A percentile compares a stretch with the other conserved stretches of the same genome.
These are phyloP conservation scores for Naganishia vaughanmartiniae DNA, from an alignment of 768 basidiomycete species.

Conservation along the genomic window DNA sequence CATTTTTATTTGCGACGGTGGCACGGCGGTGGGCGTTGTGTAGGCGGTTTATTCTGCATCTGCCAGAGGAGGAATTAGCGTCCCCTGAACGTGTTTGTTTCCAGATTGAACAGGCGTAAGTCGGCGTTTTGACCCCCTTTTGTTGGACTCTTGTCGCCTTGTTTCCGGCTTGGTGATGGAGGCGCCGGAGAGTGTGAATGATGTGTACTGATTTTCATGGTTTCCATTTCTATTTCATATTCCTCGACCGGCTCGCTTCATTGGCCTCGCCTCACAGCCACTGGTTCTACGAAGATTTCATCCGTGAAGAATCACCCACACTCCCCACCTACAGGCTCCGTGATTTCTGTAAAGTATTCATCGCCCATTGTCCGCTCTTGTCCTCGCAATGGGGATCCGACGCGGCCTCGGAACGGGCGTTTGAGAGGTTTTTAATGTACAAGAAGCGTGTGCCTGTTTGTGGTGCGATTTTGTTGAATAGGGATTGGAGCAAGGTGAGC, in stretches of 20 bases:
- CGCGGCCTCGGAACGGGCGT: slow-evolving; percentile 59
- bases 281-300: slow-evolving; percentile 99
- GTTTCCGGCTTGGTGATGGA: slow-evolving; percentile 28
- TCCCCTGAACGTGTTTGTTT: slow-evolving; percentile 93
- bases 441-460: slow-evolving; percentile 96
- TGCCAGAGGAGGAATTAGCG: slow-evolving; percentile 86
- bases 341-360: slow-evolving; percentile 87
- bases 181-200: too few species aligned
- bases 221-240: slow-evolving; percentile 29
- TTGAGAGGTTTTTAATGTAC: slow-evolving; percentile 78
- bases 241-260: slow-evolving; percentile 5
- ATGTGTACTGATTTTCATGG: too few species aligned
- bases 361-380: slow-evolving; percentile 68
- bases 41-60: slow-evolving; percentile 93
- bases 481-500: slow-evolving; percentile 83
- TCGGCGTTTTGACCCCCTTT: slow-evolving; percentile 31
- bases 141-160: too few species aligned
- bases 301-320: slow-evolving; percentile 82
- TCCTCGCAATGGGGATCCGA: slow-evolving; percentile 72
- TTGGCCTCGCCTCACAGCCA: slow-evolving; percentile 60
- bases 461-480: slow-evolving; percentile 92
- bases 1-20: too few species aligned
- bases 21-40: too few species aligned
- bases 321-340: slow-evolving; percentile 86
- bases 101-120: slow-evolving; percentile 98